Base-by-base conservation (phyloP, 1,139 yeast genomes). In the Lodderomyces jiufengensis region DNA sequence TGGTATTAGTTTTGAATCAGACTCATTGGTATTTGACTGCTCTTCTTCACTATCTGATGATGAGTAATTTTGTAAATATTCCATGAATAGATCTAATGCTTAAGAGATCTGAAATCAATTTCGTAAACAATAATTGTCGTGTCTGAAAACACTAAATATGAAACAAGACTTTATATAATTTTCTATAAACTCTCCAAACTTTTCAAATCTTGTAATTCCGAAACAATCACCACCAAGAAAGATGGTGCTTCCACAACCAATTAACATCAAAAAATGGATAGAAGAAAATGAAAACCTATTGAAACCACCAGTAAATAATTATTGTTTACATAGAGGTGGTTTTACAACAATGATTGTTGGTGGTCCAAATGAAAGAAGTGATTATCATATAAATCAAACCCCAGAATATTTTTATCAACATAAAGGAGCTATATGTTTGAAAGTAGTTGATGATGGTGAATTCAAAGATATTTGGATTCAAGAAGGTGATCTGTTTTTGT, bases 341-440 rank as follows among this genome's bases (percentile, higher is more conserved):
- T 85, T 85, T 53, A 88, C 97, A 1, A 86, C 87, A 30, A 90
- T 90, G 97, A 77, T 79, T 34, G 95, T 90, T 2, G 97, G 97
- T 6, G 97, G 97, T 0, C 97, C 97, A 2, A 90, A 90, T 57
- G 95, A 82, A 51, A 71, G 97, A 42, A 87, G 95, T 0, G 97
- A 90, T 55, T 90, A 86, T 57, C 97, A 90, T 54, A 76, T 90
- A 37, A 90, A 90, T 53, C 95, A 86, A 50, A 90, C 97, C 0
- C 97, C 97, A 0, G 97, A 88, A 52, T 90, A 88, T 75, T 90
- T 90, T 58, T 81, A 84, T 57, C 94, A 84, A 68, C 74, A 83
- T 55, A 85, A 86, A 58, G 97, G 97, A 2, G 66, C 71, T 24
- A 88, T 90, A 95, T 75, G 85, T 22, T 69, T 90, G 44, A 80